phyloP scores from a whole-genome alignment of 768 basidiomycete genomes.

The Pulveroboletus ravenelii region DNA sequence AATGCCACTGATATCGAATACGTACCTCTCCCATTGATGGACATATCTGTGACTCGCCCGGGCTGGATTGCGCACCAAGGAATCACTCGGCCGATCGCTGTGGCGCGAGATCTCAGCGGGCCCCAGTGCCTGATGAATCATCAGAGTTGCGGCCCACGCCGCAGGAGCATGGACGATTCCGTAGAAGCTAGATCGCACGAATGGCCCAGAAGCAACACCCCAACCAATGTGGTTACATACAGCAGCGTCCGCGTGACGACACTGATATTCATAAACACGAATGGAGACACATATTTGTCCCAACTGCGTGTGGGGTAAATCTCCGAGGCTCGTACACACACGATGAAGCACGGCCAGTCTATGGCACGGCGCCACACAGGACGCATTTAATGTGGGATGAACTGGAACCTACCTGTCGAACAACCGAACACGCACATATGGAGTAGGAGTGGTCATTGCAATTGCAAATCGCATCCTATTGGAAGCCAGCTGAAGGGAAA shows the following conservation, averaged over 20 bases:
- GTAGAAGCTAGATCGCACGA: conserved; percentile 11
- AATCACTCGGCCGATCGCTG: conserved; percentile 5
- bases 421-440: conserved; percentile 6
- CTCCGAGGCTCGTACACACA: conserved; percentile 1
- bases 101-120: conserved; percentile 26
- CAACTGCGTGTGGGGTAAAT: conserved; percentile 18
- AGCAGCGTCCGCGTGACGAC: background rate
- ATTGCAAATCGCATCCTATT: conserved; percentile 18
- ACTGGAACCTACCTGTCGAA: conserved; percentile 1
- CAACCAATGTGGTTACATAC: conserved; percentile 1
- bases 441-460: conserved; percentile 3
- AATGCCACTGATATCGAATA: conserved; percentile 5
- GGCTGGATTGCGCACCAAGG: conserved; percentile 1
- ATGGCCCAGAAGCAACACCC: conserved; percentile 9
- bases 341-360: background rate
- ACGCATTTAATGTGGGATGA: background rate
- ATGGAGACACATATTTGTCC: background rate
- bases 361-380: background rate
- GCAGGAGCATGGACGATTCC: conserved; percentile 12
- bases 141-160: conserved; percentile 3
- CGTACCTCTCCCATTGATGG: conserved; percentile 3
- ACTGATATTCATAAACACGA: background rate
- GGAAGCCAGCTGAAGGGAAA: conserved; percentile 1
- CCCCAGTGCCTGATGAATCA: conserved; percentile 9
- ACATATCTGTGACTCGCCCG: background rate